Conservation (phyloP, 139 green algal species). For the Bryopsis sp. region DNA sequence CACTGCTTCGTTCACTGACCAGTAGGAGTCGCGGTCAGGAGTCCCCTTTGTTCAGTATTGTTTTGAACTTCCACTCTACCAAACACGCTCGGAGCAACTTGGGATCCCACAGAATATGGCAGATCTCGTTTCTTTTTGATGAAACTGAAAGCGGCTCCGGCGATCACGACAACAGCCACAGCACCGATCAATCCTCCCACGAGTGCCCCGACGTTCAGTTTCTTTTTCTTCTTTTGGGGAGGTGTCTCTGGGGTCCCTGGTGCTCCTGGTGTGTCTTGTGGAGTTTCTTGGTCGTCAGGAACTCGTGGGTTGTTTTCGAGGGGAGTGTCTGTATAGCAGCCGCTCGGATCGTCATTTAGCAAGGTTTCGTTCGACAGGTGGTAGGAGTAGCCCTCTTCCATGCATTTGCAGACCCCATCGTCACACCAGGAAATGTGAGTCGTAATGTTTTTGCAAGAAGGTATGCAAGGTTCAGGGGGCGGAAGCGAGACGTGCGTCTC, state of each 20-base stretch:
- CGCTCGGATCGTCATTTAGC: not conserved
- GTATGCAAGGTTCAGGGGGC: conserved; percentile 8
- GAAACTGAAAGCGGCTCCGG: no score
- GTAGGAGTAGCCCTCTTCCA: conserved; percentile 11
- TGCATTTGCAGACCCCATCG: not conserved
- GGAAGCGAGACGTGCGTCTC: not conserved
- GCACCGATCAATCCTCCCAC: not conserved
- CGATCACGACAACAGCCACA: not conserved
- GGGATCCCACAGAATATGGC: no score
- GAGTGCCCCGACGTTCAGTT: not conserved
- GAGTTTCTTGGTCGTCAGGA: not conserved
- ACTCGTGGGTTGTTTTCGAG: not conserved
- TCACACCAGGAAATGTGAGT: not conserved
- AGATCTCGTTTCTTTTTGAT: no score
- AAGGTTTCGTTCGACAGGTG: not conserved
- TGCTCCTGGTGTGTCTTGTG: no score
- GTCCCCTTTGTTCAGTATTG: no score
- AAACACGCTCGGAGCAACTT: no score
- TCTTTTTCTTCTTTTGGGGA: not conserved
- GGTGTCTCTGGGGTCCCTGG: not conserved
- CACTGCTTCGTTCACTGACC: no score
- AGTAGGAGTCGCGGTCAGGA: no score
- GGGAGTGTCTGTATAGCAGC: not conserved
- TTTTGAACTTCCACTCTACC: no score
- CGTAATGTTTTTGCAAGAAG: conserved; percentile 12